Evolutionary conservation across 148 eudicot genomes (phyloP).

Genomic region (Dianthus caryophyllus): DNA sequence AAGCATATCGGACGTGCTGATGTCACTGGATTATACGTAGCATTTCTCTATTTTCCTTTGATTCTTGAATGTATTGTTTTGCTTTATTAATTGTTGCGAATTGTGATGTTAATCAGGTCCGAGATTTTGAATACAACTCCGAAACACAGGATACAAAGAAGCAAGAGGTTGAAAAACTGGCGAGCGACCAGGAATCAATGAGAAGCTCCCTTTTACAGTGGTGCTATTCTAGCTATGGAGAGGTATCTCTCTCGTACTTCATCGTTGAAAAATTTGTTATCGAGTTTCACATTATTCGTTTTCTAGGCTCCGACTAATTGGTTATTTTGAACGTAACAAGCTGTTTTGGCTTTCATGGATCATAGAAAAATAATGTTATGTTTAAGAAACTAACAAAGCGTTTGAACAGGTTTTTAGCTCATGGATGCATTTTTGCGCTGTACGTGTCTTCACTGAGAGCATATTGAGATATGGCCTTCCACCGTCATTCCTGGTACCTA

Average conservation of each 20-base stretch:
- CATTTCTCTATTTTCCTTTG: background rate
- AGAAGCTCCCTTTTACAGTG: conserved; percentile 87
- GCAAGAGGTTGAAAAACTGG: conserved; percentile 78
- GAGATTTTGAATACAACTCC: conserved; percentile 74
- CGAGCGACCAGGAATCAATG: conserved; percentile 74
- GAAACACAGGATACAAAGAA: conserved; percentile 84
- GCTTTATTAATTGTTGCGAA: background rate
- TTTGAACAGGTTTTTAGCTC: conserved; percentile 58
- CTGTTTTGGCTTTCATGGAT: background rate
- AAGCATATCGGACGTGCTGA: background rate
- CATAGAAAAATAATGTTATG: background rate
- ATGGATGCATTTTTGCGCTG: conserved; percentile 95
- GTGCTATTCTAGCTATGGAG: conserved; percentile 98
- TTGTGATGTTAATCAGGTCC: conserved; percentile 47
- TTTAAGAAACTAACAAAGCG: conserved; percentile 9
- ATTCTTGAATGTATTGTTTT: background rate
- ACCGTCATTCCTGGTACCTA: conserved; percentile 76
- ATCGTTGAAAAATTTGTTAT: background rate
- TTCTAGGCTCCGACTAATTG: background rate
- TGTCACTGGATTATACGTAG: background rate
- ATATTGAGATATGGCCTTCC: conserved; percentile 95
- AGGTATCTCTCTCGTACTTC: conserved; percentile 42
- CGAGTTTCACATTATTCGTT: background rate
- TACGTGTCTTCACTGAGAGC: conserved; percentile 76
- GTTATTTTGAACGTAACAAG: background rate